A percentile compares a stretch with the other conserved stretches of the same genome.
phyloP scores from a whole-genome alignment of 768 basidiomycete species.

The Xerocomellus amylosporus region DNA sequence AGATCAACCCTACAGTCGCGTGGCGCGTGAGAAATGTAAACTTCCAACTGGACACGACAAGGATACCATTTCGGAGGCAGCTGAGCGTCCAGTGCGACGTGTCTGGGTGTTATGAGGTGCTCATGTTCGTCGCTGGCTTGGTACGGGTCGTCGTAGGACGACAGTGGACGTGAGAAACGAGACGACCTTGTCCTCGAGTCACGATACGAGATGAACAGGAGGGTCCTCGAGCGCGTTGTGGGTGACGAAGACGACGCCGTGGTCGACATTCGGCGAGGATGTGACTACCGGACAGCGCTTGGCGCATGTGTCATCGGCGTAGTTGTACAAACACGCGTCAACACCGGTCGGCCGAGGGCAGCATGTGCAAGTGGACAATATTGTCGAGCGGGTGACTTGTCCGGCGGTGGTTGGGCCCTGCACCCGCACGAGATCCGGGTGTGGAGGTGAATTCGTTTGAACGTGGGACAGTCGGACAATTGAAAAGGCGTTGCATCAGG shows the following conservation, averaged over 20 bases:
- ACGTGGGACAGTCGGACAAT: slow-evolving; percentile 5
- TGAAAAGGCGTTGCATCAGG: slow-evolving; percentile 1
- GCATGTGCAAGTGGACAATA: background rate
- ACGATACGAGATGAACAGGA: slow-evolving; percentile 91
- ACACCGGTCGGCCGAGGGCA: slow-evolving; percentile 13
- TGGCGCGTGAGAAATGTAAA: slow-evolving; percentile 18
- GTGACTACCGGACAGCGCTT: slow-evolving; percentile 14
- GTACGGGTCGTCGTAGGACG: slow-evolving; percentile 48
- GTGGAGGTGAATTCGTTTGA: background rate
- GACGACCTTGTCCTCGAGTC: slow-evolving; percentile 59
- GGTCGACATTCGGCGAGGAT: slow-evolving; percentile 30
- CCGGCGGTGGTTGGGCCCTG: background rate
- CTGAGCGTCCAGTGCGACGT: slow-evolving; percentile 52
- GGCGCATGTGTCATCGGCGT: slow-evolving; percentile 18
- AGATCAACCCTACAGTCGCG: slow-evolving; percentile 74
- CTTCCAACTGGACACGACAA: background rate
- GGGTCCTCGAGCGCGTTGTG: slow-evolving; percentile 82
- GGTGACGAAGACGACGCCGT: slow-evolving; percentile 33
- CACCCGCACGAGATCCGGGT: background rate
- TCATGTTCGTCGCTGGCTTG: slow-evolving; percentile 54
- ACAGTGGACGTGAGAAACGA: slow-evolving; percentile 41
- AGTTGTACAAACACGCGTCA: slow-evolving; percentile 22
- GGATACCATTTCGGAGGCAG: slow-evolving; percentile 86
- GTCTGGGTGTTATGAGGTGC: slow-evolving; percentile 53
- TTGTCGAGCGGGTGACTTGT: background rate